A percentile compares a stretch with the other conserved stretches of the same genome.
Conservation (phyloP, 176 grass and related monocot species). For the Triticum timopheevii region DNA sequence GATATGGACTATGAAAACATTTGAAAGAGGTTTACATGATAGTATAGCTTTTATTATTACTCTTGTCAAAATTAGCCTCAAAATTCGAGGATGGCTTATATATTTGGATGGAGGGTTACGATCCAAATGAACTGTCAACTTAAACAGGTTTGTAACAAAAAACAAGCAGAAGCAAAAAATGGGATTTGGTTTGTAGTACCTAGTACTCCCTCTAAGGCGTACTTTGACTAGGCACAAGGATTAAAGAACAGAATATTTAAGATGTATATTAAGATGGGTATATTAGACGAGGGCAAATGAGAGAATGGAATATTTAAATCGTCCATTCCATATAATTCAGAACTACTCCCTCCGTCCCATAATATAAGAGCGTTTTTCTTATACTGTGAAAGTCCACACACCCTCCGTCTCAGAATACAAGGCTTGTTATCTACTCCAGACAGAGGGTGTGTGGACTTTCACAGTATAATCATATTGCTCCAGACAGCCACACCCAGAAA, state of each 20-base stretch:
- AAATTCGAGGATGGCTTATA: background rate
- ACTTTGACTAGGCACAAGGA: constrained; percentile 1
- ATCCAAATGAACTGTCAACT: background rate
- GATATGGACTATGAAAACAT: background rate
- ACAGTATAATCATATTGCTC: background rate
- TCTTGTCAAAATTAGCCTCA: background rate
- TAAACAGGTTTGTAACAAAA: background rate
- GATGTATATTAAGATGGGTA: too few species aligned
- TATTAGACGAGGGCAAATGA: background rate
- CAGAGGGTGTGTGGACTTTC: background rate
- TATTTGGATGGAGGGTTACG: background rate
- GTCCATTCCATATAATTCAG: too few species aligned
- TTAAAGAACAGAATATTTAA: too few species aligned
- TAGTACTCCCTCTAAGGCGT: background rate
- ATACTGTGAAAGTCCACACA: too few species aligned
- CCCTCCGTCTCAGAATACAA: too few species aligned
- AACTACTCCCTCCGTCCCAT: too few species aligned
- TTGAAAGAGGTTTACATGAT: background rate
- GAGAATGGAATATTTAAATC: too few species aligned
- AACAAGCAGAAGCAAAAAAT: background rate
- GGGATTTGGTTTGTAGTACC: background rate
- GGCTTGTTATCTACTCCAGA: background rate
- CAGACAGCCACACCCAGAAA: background rate
- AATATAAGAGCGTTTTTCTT: too few species aligned
- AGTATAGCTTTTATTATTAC: background rate